phyloP scores from a whole-genome alignment of 2,329 filamentous ascomycete genomes.

The Arachnopeziza araneosa region DNA sequence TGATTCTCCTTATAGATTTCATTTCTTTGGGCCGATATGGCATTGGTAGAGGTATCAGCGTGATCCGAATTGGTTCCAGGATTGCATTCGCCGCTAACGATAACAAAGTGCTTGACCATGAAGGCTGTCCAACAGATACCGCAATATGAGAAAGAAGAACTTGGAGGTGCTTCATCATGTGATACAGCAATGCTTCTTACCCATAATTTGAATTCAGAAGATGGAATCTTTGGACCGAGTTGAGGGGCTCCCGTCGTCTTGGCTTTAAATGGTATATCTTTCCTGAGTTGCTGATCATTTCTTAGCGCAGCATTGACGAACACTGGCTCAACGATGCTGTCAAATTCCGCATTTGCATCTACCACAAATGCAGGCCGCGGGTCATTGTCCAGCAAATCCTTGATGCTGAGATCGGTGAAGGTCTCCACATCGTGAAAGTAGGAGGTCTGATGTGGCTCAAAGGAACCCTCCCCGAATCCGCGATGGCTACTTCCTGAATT shows the following conservation, averaged over 20 bases:
- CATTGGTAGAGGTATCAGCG: background rate
- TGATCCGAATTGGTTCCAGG: background rate
- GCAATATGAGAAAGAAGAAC: conserved; percentile 49
- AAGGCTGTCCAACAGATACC: conserved; percentile 64
- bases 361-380: conserved; percentile 70
- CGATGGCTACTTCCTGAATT: background rate
- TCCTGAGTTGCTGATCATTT: conserved; percentile 26
- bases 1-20: conserved; percentile 3
- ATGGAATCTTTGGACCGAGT: conserved; percentile 36
- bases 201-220: conserved; percentile 62
- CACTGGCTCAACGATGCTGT: conserved; percentile 49
- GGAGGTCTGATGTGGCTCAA: background rate
- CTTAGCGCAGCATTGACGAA: conserved; percentile 65
- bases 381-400: conserved; percentile 69
- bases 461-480: background rate
- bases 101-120: conserved; percentile 60
- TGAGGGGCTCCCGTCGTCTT: conserved; percentile 17
- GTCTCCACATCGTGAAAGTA: background rate
- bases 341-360: conserved; percentile 48
- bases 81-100: conserved; percentile 49
- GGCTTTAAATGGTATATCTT: conserved; percentile 5
- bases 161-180: conserved; percentile 31
- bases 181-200: conserved; percentile 38
- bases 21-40: conserved; percentile 1
- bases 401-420: conserved; percentile 43